Percentiles rank a stretch among this genome's conserved stretches.
Conservation (phyloP, 2,329 filamentous ascomycete genomes). For the Fusarium redolens region DNA sequence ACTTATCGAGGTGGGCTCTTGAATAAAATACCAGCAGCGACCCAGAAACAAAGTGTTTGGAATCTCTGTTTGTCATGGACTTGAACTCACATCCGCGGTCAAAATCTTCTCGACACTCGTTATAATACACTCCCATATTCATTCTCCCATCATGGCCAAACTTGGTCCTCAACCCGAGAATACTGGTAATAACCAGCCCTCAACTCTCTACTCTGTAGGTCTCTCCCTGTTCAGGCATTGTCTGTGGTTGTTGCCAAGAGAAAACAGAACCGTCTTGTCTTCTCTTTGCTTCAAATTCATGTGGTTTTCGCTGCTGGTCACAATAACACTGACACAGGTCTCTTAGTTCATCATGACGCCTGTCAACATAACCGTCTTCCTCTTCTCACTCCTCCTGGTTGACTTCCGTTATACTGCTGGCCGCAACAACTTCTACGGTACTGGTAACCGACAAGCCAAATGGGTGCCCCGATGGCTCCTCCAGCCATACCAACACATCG, state of each 20-base stretch:
- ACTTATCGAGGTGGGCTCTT: not conserved
- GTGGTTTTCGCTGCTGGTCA: not conserved
- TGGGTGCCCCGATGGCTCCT: slow-evolving; percentile 45
- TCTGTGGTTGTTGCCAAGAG: not conserved
- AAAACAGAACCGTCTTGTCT: not conserved
- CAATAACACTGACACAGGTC: slow-evolving; percentile 16
- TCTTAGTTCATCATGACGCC: slow-evolving; percentile 67
- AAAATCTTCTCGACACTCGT: not conserved
- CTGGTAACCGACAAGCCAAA: slow-evolving; percentile 47
- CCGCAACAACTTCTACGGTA: slow-evolving; percentile 54
- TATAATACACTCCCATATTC: not conserved
- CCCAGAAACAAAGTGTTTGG: not conserved
- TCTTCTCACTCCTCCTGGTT: slow-evolving; percentile 72
- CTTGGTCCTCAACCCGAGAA: slow-evolving; percentile 11
- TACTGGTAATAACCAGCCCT: slow-evolving; percentile 28
- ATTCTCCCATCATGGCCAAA: slow-evolving; percentile 19
- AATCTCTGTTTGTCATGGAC: not conserved
- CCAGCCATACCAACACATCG: slow-evolving; percentile 53
- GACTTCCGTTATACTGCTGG: slow-evolving; percentile 66
- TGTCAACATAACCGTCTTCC: slow-evolving; percentile 71
- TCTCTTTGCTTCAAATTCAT: not conserved
- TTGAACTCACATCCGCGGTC: not conserved
- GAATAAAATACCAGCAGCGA: not conserved
- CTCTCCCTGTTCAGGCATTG: not conserved
- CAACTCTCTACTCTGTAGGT: slow-evolving; percentile 45